phyloP scores from a whole-genome alignment of 805 yeast species.

The Sugiyamaella mastotermitis region DNA sequence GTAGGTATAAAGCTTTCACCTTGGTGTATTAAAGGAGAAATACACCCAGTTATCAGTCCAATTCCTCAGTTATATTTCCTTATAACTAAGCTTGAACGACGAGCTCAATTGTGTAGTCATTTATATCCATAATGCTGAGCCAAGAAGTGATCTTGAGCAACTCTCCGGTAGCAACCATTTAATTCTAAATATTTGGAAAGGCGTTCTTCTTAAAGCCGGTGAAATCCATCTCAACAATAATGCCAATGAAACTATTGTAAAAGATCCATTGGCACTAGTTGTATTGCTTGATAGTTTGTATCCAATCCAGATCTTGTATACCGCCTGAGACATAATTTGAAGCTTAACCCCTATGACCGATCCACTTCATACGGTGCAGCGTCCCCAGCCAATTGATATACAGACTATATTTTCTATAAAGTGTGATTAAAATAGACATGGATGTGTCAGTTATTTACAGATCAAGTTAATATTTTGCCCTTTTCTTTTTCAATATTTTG shows the following conservation, averaged over 20 bases:
- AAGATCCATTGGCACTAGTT: conserved; percentile 21
- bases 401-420: too few species aligned
- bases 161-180: conserved; percentile 16
- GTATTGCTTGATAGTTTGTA: conserved; percentile 45
- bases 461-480: too few species aligned
- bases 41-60: conserved; percentile 27
- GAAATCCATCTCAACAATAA: conserved; percentile 21
- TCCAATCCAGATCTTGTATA: conserved; percentile 51
- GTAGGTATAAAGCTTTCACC: conserved; percentile 38
- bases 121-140: conserved; percentile 33
- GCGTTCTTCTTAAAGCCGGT: conserved; percentile 39
- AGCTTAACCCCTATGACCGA: conserved; percentile 42
- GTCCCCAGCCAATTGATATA: too few species aligned
- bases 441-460: too few species aligned
- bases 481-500: too few species aligned
- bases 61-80: conserved; percentile 38
- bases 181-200: conserved; percentile 39
- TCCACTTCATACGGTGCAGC: conserved; percentile 44
- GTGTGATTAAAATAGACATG: too few species aligned
- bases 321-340: conserved; percentile 37
- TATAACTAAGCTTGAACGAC: conserved; percentile 36
- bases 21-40: conserved; percentile 26
- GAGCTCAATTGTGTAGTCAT: conserved; percentile 33
- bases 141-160: too few species aligned
- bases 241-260: conserved; percentile 25